phyloP scores from a whole-genome alignment of 2,329 filamentous ascomycete genomes.

The Curvularia sp. region DNA sequence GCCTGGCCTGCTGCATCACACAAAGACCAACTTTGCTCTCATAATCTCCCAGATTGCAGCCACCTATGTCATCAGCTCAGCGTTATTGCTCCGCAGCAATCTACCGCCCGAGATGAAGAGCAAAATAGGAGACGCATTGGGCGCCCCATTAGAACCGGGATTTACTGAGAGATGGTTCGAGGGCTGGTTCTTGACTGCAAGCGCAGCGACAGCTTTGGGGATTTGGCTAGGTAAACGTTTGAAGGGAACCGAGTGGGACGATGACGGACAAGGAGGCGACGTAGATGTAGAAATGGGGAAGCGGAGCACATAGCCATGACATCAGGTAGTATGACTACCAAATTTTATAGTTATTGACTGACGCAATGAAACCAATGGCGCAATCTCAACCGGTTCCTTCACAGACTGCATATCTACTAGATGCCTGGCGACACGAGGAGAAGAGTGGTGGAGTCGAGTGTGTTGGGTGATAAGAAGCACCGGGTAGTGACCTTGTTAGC shows the following conservation, averaged over 20 bases:
- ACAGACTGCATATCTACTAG: background rate
- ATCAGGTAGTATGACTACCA: background rate
- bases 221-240: constrained; percentile 75
- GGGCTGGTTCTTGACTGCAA: constrained; percentile 79
- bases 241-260: constrained; percentile 53
- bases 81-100: constrained; percentile 78
- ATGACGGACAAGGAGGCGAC: constrained; percentile 49
- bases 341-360: background rate
- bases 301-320: constrained; percentile 57
- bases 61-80: constrained; percentile 84
- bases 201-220: constrained; percentile 70
- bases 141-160: constrained; percentile 74
- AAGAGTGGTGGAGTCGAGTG: background rate
- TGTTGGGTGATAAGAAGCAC: constrained; percentile 14
- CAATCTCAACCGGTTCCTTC: too few relatives aligned
- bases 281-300: constrained; percentile 76
- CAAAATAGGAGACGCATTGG: constrained; percentile 78
- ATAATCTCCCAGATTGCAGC: constrained; percentile 81
- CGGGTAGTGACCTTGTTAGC: constrained; percentile 11
- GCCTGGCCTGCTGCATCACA: constrained; percentile 73
- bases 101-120: constrained; percentile 78
- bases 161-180: constrained; percentile 89
- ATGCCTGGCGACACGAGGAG: background rate
- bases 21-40: constrained; percentile 79
- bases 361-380: background rate